Evolutionary conservation across 371 early-diverging fungal species (phyloP), one percentile per base, ranked within the genome.

Genomic region (Saksenaea vasiformis): DNA sequence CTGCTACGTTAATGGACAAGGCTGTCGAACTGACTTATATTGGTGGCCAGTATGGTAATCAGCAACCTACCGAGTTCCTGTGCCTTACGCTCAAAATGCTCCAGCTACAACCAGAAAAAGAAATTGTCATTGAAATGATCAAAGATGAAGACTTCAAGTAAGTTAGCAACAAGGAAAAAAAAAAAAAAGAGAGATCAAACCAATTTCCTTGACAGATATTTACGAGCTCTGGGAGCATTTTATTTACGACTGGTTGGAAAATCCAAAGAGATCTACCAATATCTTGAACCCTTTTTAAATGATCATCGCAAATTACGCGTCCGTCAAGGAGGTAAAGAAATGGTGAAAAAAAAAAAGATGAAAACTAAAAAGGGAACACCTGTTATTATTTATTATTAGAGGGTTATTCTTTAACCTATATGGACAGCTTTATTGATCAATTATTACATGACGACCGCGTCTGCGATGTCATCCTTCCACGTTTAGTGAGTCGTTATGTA

Each of bases 371-470:
- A 41, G 74, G 95, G 19, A n/a, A n/a, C n/a, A n/a, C n/a, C n/a
- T n/a, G n/a, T n/a, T n/a, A n/a, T n/a, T n/a, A n/a, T n/a, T n/a
- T 83, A 84, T 73, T 13, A 56, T 58, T 77, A 80, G 88, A 76
- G 35, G 85, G 83, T 1, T 85, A 84, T 69, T 63, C 68, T 10
- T 71, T 98, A 8, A 87, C 89, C 1, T 80, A 85, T 64, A 91
- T 98, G 91, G 98, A 98, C 67, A 90, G 93, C 68, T 94, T 97
- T 68, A 86, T 97, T 24, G 97, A 98, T 69, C 77, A 85, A 24
- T 76, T 98, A 35, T 77, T 98, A 47, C 75, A 76, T 14, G 85
- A 92, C 28, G 89, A 92, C 9, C 87, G 93, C 43, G 93, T 93
- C 0, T 98, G 94, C 67, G 94, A 93, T 74, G 89, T 93, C 5